A percentile compares a stretch with the other conserved stretches of the same genome.
These are phyloP conservation scores for Torulaspora microellipsoides DNA, from an alignment of 805 yeast species.

Conservation along the genomic window DNA sequence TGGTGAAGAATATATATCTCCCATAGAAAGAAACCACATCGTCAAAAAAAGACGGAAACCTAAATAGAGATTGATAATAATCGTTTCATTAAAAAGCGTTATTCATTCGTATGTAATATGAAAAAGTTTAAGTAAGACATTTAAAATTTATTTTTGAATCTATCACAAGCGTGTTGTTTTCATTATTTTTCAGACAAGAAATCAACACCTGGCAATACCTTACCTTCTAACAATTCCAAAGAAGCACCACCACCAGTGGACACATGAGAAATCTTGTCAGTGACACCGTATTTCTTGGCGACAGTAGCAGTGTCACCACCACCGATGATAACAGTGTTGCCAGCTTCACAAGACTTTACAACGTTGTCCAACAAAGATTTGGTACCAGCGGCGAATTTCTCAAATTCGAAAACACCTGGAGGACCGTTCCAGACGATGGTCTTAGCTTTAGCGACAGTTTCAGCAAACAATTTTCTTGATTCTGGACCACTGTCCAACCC, in stretches of 20 bases:
- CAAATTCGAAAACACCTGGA: conserved; percentile 99
- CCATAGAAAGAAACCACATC: conserved; percentile 14
- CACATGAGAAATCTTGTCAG: conserved; percentile 94
- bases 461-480: conserved; percentile 72
- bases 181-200: conserved; percentile 68
- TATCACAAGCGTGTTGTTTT: conserved; percentile 5
- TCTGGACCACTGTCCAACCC: conserved; percentile 96
- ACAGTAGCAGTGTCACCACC: conserved; percentile 99
- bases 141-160: background rate
- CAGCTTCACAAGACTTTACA: conserved; percentile 78
- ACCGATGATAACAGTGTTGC: conserved; percentile 89
- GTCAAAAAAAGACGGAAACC: conserved; percentile 9
- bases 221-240: conserved; percentile 96
- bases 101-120: conserved; percentile 8
- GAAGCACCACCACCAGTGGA: conserved; percentile 99
- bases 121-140: background rate
- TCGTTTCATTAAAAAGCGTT: conserved; percentile 15
- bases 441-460: conserved; percentile 86
- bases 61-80: conserved; percentile 2
- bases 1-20: conserved; percentile 18
- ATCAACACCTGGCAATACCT: conserved; percentile 95
- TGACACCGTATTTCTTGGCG: conserved; percentile 96
- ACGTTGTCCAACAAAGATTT: conserved; percentile 84
- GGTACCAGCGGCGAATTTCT: conserved; percentile 86
- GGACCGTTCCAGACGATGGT: conserved; percentile 99